These are phyloP conservation scores for Lenzites betulinus DNA, from an alignment of 768 basidiomycete genomes.

Conservation along the genomic window DNA sequence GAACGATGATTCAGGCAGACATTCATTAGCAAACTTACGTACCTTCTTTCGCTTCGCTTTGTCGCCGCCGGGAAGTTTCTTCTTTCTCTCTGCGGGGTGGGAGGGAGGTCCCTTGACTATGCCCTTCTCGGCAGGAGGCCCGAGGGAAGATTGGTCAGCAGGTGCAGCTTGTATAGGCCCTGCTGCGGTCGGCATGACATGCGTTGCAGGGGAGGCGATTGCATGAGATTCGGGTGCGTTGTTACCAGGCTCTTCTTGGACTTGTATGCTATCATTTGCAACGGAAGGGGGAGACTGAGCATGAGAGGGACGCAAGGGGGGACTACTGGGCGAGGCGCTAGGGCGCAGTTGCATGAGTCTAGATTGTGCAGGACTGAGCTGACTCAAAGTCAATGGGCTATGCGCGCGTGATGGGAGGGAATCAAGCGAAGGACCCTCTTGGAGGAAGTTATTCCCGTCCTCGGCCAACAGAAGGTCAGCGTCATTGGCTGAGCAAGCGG, in stretches of 20 bases:
- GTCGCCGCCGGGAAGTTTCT: constrained; percentile 15
- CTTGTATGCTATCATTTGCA: too few relatives aligned
- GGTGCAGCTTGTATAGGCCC: background rate
- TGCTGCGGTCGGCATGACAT: background rate
- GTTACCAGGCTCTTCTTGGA: background rate
- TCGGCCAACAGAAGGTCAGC: constrained; percentile 21
- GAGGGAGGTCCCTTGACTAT: constrained; percentile 9
- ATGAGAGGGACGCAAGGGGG: background rate
- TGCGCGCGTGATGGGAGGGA: constrained; percentile 11
- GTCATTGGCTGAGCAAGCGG: constrained; percentile 3
- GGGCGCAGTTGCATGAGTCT: background rate
- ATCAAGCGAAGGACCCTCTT: constrained; percentile 11
- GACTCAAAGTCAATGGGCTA: constrained; percentile 41
- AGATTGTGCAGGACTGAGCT: constrained; percentile 44
- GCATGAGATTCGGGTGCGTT: background rate
- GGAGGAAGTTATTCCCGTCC: constrained; percentile 14
- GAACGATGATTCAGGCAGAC: background rate
- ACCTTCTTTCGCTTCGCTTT: constrained; percentile 21
- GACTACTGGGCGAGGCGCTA: constrained; percentile 2
- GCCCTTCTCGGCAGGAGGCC: constrained; percentile 1
- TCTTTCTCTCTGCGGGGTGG: constrained; percentile 1
- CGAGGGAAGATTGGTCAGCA: background rate
- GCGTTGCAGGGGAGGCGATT: background rate
- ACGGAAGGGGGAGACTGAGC: background rate
- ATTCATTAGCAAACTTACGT: background rate